Evolutionary conservation across 371 early-diverging fungal species (phyloP), one percentile per base, ranked within the genome.

Genomic region (Rhizoclosmatium hyalinum): DNA sequence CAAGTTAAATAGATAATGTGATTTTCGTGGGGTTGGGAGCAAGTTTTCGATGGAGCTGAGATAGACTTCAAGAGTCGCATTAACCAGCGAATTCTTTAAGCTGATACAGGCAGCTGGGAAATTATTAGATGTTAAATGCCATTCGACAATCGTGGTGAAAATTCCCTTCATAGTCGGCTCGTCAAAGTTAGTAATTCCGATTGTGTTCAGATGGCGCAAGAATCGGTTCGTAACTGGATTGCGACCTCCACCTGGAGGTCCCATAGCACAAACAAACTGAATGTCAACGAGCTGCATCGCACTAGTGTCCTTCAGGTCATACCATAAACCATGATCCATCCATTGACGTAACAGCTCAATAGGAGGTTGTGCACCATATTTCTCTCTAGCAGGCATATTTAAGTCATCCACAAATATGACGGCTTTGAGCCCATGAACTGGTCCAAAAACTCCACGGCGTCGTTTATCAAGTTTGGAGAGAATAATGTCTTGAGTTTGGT

Each of bases 381-480:
- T 87, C 74, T 89, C 89, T 43, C 86, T 62, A 3, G 87, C 86
- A 5, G 87, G 87, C 89, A 89, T 87, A 74, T 89, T 89, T 75
- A 89, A 72, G 69, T 89, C 89, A 69, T 89, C 89, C 53, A 87
- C 84, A 76, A 89, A 89, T 19, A 89, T 84, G 17, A 89, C 85
- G 21, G 81, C 77, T 73, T 83, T 82, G 47, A 82, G 67, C 2
- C 87, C 87, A 57, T 83, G 81, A 10, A 85, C 75, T 2, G 89
- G 89, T 8, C 89, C 89, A 75, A 85, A 88, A 5, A 86, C 84
- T 19, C 89, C 87, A 10, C 80, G 68, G 3, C 86, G 75, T 14
- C 89, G 77, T 62, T 86, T 88, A 72, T 88, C 89, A 6, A 88
- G 75, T 74, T 88, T 88, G 43, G 79, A 74, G 10, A 88, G 60